Evolutionary conservation across 768 basidiomycete species (phyloP), one percentile per base, ranked within the genome.

Genomic region (Serendipita sp.): DNA sequence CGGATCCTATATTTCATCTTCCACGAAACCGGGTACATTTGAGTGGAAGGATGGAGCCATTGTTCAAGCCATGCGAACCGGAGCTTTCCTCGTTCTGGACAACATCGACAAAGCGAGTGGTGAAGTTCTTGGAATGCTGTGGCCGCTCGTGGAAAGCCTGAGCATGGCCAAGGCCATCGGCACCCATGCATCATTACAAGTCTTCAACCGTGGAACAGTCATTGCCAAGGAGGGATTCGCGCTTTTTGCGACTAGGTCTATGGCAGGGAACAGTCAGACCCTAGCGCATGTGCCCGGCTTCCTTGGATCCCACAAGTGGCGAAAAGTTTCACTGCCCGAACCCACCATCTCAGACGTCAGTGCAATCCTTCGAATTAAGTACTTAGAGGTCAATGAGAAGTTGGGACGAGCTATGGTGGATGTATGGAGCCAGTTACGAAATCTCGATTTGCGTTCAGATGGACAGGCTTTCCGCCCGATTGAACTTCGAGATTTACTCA

Each of bases 11-110:
- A 78, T 92, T 2, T 95, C 95, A 1, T 96, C 95, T 0, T 79
- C 86, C 0, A 83, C 81, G 1, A 81, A 81, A 30, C 85, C 92
- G 0, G 95, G 95, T 3, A 84, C 83, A 1, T 99, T 99, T 69
- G 91, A 95, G 69, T 99, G 94, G 90, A 90, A 88, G 74, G 93
- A 97, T 68, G 96, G 96, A 3, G 86, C 93, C 0, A 78, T 99
- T 41, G 85, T 94, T 8, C 86, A 89, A 45, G 86, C 94, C 0
- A 86, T 98, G 81, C 80, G 83, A 46, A 86, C 90, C 70, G 96
- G 96, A 2, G 83, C 84, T 71, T 97, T 94, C 94, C 78, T 98
- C 2, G 84, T 98, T 8, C 81, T 99, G 53, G 86, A 96, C 71
- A 92, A 97, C 71, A 83, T 97, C 46, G 96, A 99, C 73, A 81